These are phyloP conservation scores for Botrytis tulipae DNA, from an alignment of 2,329 filamentous ascomycete genomes.

Conservation along the genomic window DNA sequence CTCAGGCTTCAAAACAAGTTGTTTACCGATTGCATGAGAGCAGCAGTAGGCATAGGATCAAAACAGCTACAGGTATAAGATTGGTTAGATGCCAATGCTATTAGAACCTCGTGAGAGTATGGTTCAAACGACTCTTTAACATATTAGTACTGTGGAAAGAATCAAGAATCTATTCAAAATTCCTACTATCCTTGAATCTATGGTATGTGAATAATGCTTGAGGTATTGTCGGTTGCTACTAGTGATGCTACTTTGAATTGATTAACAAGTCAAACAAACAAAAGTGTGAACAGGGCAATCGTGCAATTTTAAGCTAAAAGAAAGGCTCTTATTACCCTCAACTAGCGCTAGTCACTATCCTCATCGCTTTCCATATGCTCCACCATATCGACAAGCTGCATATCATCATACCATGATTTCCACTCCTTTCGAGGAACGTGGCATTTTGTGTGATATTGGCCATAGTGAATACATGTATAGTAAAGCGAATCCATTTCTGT, in stretches of 20 bases:
- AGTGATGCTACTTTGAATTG: neutral
- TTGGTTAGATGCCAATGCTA: neutral
- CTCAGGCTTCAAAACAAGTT: neutral
- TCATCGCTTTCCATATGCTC: neutral
- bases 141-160: neutral
- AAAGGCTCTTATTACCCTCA: neutral
- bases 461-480: neutral
- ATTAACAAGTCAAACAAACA: neutral
- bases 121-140: neutral
- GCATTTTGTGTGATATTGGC: neutral
- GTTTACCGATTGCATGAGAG: neutral
- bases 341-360: neutral
- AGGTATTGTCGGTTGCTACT: neutral
- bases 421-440: neutral
- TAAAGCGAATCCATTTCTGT: fast-evolving
- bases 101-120: neutral
- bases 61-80: neutral
- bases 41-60: neutral
- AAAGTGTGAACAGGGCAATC: too few relatives aligned
- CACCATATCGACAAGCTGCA: neutral
- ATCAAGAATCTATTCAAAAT: neutral
- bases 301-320: neutral
- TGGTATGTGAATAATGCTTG: fast-evolving
- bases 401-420: fast-evolving
- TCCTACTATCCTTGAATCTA: neutral